A percentile compares a stretch with the other conserved stretches of the same genome.
Conservation (phyloP, 306 rosid genomes). For the Castanea mollissima region DNA sequence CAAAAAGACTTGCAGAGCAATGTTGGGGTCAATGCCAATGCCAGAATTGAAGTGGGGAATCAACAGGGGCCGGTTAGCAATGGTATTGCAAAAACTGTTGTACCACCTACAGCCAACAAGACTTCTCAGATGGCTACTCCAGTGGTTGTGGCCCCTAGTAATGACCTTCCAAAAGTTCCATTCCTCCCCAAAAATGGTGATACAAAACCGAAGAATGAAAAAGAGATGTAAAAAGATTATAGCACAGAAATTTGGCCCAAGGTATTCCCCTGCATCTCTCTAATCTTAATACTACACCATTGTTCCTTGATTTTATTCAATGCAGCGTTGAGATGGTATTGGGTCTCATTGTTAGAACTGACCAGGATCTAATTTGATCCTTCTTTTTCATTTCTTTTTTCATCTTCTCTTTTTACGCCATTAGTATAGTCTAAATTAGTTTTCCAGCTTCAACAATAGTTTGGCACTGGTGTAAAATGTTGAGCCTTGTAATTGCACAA, state of each 20-base stretch:
- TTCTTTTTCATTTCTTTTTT: conserved; percentile 13
- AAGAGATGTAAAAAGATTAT: conserved; percentile 34
- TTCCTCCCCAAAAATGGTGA: conserved; percentile 55
- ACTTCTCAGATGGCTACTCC: conserved; percentile 36
- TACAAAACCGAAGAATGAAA: conserved; percentile 41
- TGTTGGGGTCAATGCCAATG: conserved; percentile 43
- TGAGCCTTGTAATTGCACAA: conserved; percentile 49
- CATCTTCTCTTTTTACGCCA: conserved; percentile 35
- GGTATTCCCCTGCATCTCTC: conserved; percentile 34
- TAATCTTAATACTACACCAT: conserved; percentile 22
- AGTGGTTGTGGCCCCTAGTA: conserved; percentile 29
- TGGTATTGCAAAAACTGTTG: conserved; percentile 46
- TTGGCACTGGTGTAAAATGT: conserved; percentile 60
- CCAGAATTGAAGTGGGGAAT: conserved; percentile 38
- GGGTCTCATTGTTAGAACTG: conserved; percentile 36
- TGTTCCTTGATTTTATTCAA: conserved; percentile 31
- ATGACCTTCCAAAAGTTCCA: conserved; percentile 31
- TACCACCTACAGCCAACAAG: conserved; percentile 41
- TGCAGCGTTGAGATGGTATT: conserved; percentile 29
- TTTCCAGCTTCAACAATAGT: conserved; percentile 50
- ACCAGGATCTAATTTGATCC: conserved; percentile 26
- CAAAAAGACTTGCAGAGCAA: conserved; percentile 47
- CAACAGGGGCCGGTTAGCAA: conserved; percentile 41
- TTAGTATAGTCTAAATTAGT: conserved; percentile 52
- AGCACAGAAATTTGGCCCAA: conserved; percentile 42